Evolutionary conservation across 352 stramenopile species (phyloP).

Genomic region (Pythium aristosporum): DNA sequence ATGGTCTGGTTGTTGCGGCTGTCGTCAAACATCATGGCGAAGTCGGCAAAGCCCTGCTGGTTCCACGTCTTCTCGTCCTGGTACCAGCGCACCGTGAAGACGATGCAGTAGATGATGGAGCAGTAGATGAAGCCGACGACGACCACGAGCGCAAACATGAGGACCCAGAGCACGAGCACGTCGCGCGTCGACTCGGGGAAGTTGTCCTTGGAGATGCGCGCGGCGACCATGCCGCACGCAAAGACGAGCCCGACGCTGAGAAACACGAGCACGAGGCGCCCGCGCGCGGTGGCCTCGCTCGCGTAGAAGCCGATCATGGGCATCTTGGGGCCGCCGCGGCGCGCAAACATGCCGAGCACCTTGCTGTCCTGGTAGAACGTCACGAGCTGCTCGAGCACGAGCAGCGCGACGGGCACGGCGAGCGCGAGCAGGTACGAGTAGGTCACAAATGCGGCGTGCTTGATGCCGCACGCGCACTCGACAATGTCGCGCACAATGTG

Average conservation of each 20-base stretch:
- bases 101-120: conserved; percentile 34
- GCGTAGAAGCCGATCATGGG: conserved; percentile 37
- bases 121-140: conserved; percentile 46
- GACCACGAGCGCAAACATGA: conserved; percentile 44
- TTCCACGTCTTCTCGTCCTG: conserved; percentile 22
- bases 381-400: conserved; percentile 53
- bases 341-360: conserved; percentile 41
- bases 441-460: conserved; percentile 38
- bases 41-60: conserved; percentile 13
- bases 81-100: conserved; percentile 52
- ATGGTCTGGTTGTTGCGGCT: conserved; percentile 8
- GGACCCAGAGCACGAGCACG: conserved; percentile 44
- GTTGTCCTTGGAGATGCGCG: conserved; percentile 35
- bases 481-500: conserved; percentile 52
- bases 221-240: conserved; percentile 35
- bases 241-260: conserved; percentile 37
- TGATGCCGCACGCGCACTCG: conserved; percentile 47
- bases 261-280: conserved; percentile 35
- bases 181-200: conserved; percentile 35
- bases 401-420: conserved; percentile 35
- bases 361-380: conserved; percentile 64
- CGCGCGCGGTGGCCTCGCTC: conserved; percentile 34
- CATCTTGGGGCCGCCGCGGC: conserved; percentile 31
- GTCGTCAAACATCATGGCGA: conserved; percentile 20
- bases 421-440: conserved; percentile 43